phyloP scores from a whole-genome alignment of 345 rosid species.

The Pistacia atlantica region DNA sequence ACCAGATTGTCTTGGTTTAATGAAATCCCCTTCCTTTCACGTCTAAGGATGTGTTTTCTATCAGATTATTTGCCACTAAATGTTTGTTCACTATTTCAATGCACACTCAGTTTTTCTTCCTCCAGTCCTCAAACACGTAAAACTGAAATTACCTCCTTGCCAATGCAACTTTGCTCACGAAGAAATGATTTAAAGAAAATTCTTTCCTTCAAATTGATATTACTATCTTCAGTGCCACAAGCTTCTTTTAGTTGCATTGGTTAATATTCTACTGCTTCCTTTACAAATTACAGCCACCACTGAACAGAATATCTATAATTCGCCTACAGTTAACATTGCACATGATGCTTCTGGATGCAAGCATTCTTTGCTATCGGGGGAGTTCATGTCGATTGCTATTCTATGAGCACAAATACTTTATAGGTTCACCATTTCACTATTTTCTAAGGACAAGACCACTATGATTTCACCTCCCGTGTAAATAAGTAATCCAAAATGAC shows the following conservation, averaged over 20 bases:
- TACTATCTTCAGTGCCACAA: no score
- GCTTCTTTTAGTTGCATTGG: neutral
- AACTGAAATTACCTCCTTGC: neutral
- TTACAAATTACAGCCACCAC: neutral
- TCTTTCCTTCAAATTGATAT: neutral
- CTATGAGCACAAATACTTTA: neutral
- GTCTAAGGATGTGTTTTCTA: no score
- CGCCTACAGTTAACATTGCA: neutral
- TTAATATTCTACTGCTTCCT: neutral
- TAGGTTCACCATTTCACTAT: neutral
- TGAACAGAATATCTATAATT: neutral
- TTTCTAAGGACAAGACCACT: neutral
- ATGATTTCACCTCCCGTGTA: neutral
- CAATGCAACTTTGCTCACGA: neutral
- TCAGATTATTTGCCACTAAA: no score
- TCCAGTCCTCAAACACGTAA: neutral
- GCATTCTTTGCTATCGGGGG: neutral
- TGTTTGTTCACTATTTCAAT: neutral
- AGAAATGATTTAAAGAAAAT: neutral
- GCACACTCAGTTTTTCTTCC: neutral
- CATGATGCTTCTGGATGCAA: neutral
- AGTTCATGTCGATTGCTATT: neutral
- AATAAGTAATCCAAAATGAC: neutral
- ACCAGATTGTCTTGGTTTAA: no score
- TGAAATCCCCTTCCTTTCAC: no score